Percentiles rank a stretch among this genome's conserved stretches.
Conservation (phyloP, 176 grass and related monocot genomes). For the Areca catechu region DNA sequence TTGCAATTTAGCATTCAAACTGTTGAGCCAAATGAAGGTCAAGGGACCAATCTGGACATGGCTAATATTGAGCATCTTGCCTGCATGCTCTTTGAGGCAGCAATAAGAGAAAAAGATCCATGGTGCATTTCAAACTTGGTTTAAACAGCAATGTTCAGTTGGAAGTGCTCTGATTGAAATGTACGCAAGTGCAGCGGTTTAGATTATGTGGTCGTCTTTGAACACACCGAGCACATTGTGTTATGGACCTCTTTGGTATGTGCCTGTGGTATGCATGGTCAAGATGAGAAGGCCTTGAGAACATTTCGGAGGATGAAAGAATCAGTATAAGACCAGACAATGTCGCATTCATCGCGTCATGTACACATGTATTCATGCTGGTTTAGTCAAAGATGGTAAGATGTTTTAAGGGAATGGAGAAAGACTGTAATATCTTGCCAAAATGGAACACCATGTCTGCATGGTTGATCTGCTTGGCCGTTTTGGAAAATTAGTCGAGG, state of each 20-base stretch:
- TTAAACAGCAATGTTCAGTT: background rate
- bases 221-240: background rate
- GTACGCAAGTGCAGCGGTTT: background rate
- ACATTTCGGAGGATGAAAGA: background rate
- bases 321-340: background rate
- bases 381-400: background rate
- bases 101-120: background rate
- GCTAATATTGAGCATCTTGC: background rate
- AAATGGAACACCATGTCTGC: constrained; percentile 1
- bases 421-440: background rate
- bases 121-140: constrained; percentile 5
- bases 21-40: constrained; percentile 1
- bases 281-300: background rate
- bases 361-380: background rate
- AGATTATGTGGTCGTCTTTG: background rate
- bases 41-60: background rate
- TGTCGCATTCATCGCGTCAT: constrained; percentile 1
- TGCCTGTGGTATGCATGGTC: constrained; percentile 6
- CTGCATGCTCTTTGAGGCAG: background rate
- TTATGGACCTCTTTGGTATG: background rate
- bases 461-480: background rate
- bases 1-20: background rate
- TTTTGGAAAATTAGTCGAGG: background rate
- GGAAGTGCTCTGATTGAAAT: background rate
- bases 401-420: background rate